A percentile compares a stretch with the other conserved stretches of the same genome.
phyloP scores from a whole-genome alignment of 495 filamentous ascomycete species.

The Parathielavia appendiculata region DNA sequence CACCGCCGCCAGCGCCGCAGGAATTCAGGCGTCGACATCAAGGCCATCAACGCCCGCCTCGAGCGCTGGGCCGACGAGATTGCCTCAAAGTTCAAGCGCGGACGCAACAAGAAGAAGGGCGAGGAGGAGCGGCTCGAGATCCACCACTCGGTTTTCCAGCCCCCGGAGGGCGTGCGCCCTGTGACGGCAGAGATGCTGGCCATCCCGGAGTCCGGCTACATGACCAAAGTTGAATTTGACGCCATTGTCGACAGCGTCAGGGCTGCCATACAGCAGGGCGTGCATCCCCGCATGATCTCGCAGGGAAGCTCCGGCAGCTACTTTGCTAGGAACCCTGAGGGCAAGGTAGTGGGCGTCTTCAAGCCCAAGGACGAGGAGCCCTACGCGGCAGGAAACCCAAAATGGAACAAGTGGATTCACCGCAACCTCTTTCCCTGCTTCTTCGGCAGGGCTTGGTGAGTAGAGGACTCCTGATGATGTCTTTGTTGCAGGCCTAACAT shows the following conservation, averaged over 20 bases:
- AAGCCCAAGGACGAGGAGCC: conserved; percentile 99
- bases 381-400: conserved; percentile 85
- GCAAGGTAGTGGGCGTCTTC: conserved; percentile 94
- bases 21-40: conserved; percentile 90
- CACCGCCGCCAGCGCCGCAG: conserved; percentile 61
- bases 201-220: conserved; percentile 46
- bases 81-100: conserved; percentile 91
- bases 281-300: conserved; percentile 91
- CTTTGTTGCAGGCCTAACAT: conserved; percentile 20
- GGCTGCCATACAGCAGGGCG: conserved; percentile 80
- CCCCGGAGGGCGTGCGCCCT: conserved; percentile 77
- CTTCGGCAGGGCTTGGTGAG: conserved; percentile 83
- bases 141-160: conserved; percentile 91
- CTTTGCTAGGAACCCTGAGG: conserved; percentile 86
- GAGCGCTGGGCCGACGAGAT: conserved; percentile 99
- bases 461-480: not conserved
- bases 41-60: conserved; percentile 94
- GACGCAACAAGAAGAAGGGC: conserved; percentile 62
- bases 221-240: conserved; percentile 78
- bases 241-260: conserved; percentile 85
- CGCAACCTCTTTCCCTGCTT: conserved; percentile 93
- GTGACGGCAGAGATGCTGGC: conserved; percentile 70
- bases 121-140: conserved; percentile 89
- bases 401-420: conserved; percentile 96
- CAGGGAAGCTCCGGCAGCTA: conserved; percentile 97